These are phyloP conservation scores for Fusarium sarcochroum DNA, from an alignment of 2,329 filamentous ascomycete genomes.

Conservation along the genomic window DNA sequence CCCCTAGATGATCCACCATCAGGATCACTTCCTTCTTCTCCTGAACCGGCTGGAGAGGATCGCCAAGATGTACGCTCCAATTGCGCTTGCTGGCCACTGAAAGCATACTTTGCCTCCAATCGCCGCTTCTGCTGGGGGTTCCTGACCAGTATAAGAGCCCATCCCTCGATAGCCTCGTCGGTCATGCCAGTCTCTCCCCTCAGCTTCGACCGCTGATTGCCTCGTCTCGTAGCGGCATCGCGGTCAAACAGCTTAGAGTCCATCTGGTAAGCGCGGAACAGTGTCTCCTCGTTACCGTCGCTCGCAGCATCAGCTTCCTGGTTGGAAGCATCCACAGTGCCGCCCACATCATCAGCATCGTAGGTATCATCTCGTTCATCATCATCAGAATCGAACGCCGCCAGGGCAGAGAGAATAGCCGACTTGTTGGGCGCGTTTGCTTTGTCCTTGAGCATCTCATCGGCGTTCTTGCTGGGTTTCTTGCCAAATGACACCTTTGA, in stretches of 20 bases:
- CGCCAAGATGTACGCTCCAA: conserved; percentile 77
- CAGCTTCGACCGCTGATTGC: conserved; percentile 72
- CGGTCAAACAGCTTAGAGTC: conserved; percentile 77
- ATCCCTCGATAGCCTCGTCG: conserved; percentile 94
- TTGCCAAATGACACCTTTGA: conserved; percentile 86
- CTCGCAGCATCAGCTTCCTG: conserved; percentile 64
- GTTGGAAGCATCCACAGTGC: conserved; percentile 81
- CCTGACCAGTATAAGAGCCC: conserved; percentile 86
- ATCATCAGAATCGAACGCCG: conserved; percentile 91
- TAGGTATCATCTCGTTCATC: conserved; percentile 98
- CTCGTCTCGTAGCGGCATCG: conserved; percentile 77
- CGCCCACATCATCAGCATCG: conserved; percentile 91
- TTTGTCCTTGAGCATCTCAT: conserved; percentile 77
- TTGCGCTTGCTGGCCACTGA: conserved; percentile 75
- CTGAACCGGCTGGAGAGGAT: conserved; percentile 66
- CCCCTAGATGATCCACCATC: conserved; percentile 62
- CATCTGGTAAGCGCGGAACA: conserved; percentile 80
- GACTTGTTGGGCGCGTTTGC: conserved; percentile 80
- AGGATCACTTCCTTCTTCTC: conserved; percentile 68
- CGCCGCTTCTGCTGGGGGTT: conserved; percentile 77
- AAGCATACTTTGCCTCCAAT: conserved; percentile 79
- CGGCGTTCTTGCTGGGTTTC: conserved; percentile 74
- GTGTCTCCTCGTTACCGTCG: conserved; percentile 74
- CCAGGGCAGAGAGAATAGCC: conserved; percentile 88
- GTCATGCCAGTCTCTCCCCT: conserved; percentile 88